Percentiles rank a stretch among this genome's conserved stretches.
Evolutionary conservation across 1,284 basidiomycete species (phyloP).

Genomic region (Albatrellus sp.): DNA sequence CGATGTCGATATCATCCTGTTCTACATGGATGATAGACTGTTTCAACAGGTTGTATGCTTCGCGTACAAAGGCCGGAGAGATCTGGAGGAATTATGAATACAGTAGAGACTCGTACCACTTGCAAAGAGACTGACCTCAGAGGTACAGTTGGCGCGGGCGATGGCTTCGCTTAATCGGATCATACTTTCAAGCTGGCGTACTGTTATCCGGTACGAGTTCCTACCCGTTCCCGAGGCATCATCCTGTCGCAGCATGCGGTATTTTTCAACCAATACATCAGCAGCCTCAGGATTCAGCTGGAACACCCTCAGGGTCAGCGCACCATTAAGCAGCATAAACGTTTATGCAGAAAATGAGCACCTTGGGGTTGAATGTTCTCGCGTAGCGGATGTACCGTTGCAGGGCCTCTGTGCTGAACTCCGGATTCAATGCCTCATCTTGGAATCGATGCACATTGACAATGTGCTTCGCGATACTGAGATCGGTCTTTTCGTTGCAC

Average conservation of each 20-base stretch:
- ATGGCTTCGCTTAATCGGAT: conserved; percentile 95
- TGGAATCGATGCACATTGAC: conserved; percentile 96
- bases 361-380: conserved; percentile 93
- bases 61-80: conserved; percentile 85
- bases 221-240: conserved; percentile 80
- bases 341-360: conserved; percentile 17
- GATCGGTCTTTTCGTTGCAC: conserved; percentile 87
- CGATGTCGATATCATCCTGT: conserved; percentile 97
- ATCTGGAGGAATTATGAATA: conserved; percentile 40
- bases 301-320: background rate
- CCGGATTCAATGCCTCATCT: conserved; percentile 88
- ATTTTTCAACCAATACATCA: conserved; percentile 92
- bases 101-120: background rate
- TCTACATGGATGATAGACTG: conserved; percentile 99
- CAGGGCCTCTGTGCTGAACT: conserved; percentile 93
- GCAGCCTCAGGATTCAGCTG: conserved; percentile 89
- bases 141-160: conserved; percentile 90
- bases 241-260: conserved; percentile 85
- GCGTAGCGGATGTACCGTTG: conserved; percentile 97
- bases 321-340: background rate
- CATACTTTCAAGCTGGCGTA: conserved; percentile 94
- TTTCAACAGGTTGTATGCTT: conserved; percentile 86
- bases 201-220: conserved; percentile 93
- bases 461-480: conserved; percentile 94
- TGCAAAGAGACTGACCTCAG: conserved; percentile 42